Base-by-base conservation (phyloP, 192 early-diverging fungal genomes). In the Allomyces macrogynus region DNA sequence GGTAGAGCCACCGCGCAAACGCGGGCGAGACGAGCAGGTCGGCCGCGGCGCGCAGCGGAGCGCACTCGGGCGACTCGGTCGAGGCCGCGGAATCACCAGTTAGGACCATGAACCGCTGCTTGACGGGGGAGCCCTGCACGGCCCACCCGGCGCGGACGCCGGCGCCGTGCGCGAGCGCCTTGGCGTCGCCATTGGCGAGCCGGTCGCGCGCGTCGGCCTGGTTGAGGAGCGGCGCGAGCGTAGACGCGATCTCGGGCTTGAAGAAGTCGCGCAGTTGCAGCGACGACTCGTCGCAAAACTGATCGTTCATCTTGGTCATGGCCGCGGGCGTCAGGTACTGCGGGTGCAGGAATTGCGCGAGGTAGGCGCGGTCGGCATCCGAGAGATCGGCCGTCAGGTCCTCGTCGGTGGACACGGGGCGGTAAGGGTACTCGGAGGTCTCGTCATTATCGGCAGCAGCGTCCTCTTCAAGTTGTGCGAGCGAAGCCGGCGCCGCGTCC, bases 211-310 rank as follows among this genome's bases (percentile, higher is more conserved):
- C 62, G 68, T 90, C 87, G 3, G 69, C 70, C 16, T 24, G 66
- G 3, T 62, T 26, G 10, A 78, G 72, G 25, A 68, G 69, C 7
- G 40, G 54, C 24, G 67, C 44, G 18, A 90, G 68, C 25, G 68
- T 65, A 8, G 43, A 68, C 14, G 75, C 73, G 0, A 74, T 62
- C 16, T 74, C 71, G 0, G 62, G 42, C 61, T 84, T 79, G 32
- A 90, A 71, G 63, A 90, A 85, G 23, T 77, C 70, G 16, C 70
- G 75, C 26, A 86, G 77, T 66, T 86, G 81, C 63, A 90, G 79
- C 24, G 77, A 78, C 22, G 82, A 84, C 60, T 89, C 80, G 0
- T 89, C 82, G 18, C 80, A 64, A 63, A 91, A 88, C 32, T 72
- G 69, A 12, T 81, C 83, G 22, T 80, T 74, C 5, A 87, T 77